Conservation (phyloP, 352 stramenopile species). For the Globisporangium apiculatum region DNA sequence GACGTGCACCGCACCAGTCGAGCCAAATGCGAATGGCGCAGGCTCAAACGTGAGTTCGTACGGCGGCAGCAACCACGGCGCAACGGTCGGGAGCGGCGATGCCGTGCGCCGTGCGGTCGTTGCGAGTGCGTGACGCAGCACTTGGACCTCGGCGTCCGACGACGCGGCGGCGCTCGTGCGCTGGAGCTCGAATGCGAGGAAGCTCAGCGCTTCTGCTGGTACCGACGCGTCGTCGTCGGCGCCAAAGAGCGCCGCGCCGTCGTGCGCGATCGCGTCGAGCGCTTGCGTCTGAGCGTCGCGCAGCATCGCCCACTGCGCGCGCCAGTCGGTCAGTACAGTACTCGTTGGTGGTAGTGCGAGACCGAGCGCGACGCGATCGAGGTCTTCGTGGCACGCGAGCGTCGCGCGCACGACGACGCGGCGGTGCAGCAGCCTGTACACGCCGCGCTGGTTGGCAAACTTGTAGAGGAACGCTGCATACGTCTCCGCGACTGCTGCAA, state of each 20-base stretch:
- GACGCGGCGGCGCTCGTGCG: not conserved
- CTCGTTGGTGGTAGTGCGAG: not conserved
- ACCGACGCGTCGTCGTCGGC: not conserved
- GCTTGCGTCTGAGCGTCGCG: not conserved
- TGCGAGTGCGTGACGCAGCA: constrained; percentile 4
- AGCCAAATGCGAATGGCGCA: not conserved
- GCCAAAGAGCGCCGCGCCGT: not conserved
- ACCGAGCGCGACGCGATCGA: constrained; percentile 1
- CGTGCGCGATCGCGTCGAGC: not conserved
- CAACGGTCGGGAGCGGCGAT: not conserved
- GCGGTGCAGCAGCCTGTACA: not conserved
- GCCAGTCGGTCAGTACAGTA: not conserved
- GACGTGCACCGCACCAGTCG: not conserved
- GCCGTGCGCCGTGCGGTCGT: not conserved
- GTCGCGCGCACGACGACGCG: not conserved
- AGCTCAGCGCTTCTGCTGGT: constrained; percentile 1
- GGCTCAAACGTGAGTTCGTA: constrained; percentile 1
- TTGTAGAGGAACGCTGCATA: not conserved
- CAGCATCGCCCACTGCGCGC: not conserved
- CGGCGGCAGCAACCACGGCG: constrained; percentile 7
- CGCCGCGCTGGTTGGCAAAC: not conserved
- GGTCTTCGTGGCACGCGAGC: not conserved
- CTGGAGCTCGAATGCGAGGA: constrained; percentile 5
- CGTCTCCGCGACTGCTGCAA: not conserved
- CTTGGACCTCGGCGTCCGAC: constrained; percentile 1